Evolutionary conservation across 2,329 filamentous ascomycete species (phyloP).

Genomic region (Paraphaeosphaeria minitans): DNA sequence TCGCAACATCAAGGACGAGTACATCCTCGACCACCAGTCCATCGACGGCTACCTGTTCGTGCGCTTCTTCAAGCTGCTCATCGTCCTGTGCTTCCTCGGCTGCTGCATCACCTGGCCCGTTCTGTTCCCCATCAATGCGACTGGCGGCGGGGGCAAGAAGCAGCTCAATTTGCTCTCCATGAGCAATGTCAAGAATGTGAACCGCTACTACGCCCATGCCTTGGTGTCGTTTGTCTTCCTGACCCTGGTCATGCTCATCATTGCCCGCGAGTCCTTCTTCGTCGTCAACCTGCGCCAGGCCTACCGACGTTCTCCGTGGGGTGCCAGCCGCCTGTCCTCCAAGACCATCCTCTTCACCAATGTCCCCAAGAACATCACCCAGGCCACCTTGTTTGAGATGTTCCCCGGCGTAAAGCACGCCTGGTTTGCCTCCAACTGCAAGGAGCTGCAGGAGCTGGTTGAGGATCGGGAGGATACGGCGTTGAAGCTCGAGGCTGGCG

Average conservation of each 20-base stretch:
- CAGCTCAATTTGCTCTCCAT: slow-evolving; percentile 49
- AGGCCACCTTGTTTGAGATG: slow-evolving; percentile 48
- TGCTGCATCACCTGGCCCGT: slow-evolving; percentile 53
- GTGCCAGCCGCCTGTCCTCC: slow-evolving; percentile 52
- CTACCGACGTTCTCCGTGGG: slow-evolving; percentile 51
- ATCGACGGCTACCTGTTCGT: slow-evolving; percentile 57
- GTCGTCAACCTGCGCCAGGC: slow-evolving; percentile 57
- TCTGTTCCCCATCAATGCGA: slow-evolving; percentile 54
- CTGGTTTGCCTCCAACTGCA: slow-evolving; percentile 55
- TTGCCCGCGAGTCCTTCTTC: slow-evolving; percentile 54
- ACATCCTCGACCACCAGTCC: slow-evolving; percentile 55
- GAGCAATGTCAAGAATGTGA: slow-evolving; percentile 42
- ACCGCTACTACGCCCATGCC: slow-evolving; percentile 53
- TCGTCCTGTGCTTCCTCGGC: slow-evolving; percentile 51
- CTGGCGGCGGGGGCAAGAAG: slow-evolving; percentile 42
- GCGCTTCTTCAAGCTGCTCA: slow-evolving; percentile 53
- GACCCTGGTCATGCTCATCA: slow-evolving; percentile 49
- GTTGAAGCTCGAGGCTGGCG: slow-evolving; percentile 51
- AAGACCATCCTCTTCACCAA: slow-evolving; percentile 56
- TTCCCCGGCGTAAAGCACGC: slow-evolving; percentile 49
- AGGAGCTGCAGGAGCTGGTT: slow-evolving; percentile 52
- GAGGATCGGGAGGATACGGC: slow-evolving; percentile 51
- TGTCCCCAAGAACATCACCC: slow-evolving; percentile 50
- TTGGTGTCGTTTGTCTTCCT: slow-evolving; percentile 52
- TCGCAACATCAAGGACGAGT: slow-evolving; percentile 49